Evolutionary conservation across 805 yeast genomes (phyloP), one percentile per base, ranked within the genome.

Genomic region (Saitoella complicata): DNA sequence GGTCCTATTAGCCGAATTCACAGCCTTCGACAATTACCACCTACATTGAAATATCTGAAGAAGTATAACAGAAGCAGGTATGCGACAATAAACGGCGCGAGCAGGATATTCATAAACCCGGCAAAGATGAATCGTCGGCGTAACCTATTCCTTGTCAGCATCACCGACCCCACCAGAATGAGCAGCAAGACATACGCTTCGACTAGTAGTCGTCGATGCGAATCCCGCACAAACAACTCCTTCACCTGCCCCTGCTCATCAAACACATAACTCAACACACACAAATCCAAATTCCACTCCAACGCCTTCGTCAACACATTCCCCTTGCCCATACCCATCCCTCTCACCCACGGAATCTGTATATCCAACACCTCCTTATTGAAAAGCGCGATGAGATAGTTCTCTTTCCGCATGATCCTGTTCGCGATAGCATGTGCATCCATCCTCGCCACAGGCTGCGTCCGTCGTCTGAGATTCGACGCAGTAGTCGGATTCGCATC

Each of bases 391-490:
- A 91, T 85, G 69, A 86, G 70, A 59, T 87, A 91, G 58, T 91
- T 91, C 49, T 91, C 98, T 52, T 78, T 83, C 48, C 99, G 69
- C 98, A 91, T 87, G 46, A 91, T 81, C 47, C 98, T 68, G 58
- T 91, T 93, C 9, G 96, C 97, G 43, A 91, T 83, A 55, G 80
- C 91, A 59, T 87, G 95, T 4, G 97, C 94, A 55, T 83, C 88
- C 44, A 91, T 69, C 50, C 87, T 68, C 43, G 76, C 73, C 55
- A 80, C 81, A 1, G 86, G 76, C 48, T 73, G 65, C 60, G 49
- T 44, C 10, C 53, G 49, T 5, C 46, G 36, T n/a, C 45, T 44
- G 31, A 45, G 43, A n/a, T 51, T 43, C 10, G 44, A 57, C 1
- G 80, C 69, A 1, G 80, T 72, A 21, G 75, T 63, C 5, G 91